Percentiles rank a stretch among this genome's conserved stretches.
Conservation (phyloP, 768 basidiomycete species). For the Termitomyces sp. region DNA sequence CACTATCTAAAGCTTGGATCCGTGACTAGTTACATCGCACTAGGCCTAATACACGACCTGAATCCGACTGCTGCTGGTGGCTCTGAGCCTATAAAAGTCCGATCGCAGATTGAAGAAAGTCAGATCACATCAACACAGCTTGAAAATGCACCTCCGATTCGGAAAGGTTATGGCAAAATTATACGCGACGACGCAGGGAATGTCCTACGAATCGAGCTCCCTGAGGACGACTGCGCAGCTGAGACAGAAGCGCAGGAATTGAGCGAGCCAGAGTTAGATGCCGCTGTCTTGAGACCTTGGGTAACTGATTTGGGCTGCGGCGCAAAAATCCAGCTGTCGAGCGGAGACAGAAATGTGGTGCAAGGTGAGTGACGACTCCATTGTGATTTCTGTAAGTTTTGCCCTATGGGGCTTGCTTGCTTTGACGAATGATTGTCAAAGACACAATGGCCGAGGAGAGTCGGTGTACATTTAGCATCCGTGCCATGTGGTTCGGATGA, state of each 20-base stretch:
- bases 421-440: background rate
- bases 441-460: conserved; percentile 9
- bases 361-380: conserved; percentile 23
- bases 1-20: background rate
- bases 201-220: conserved; percentile 63
- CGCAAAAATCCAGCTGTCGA: conserved; percentile 16
- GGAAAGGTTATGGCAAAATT: conserved; percentile 75
- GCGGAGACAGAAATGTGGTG: conserved; percentile 24
- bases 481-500: conserved; percentile 4
- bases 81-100: conserved; percentile 37
- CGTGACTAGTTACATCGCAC: conserved; percentile 57
- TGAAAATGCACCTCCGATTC: conserved; percentile 24
- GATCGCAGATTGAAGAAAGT: conserved; percentile 5
- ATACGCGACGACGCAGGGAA: conserved; percentile 75
- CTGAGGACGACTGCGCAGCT: conserved; percentile 44
- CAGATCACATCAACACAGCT: conserved; percentile 13
- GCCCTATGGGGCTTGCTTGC: conserved; percentile 4
- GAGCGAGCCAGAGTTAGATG: conserved; percentile 27
- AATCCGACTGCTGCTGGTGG: conserved; percentile 70
- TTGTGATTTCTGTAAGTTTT: conserved; percentile 3
- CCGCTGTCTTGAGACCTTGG: conserved; percentile 31
- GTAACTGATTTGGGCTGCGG: conserved; percentile 28
- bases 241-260: conserved; percentile 27
- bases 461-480: background rate
- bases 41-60: conserved; percentile 68